Evolutionary conservation across 2,329 filamentous ascomycete species (phyloP).

Genomic region (Pyrenophora teres): DNA sequence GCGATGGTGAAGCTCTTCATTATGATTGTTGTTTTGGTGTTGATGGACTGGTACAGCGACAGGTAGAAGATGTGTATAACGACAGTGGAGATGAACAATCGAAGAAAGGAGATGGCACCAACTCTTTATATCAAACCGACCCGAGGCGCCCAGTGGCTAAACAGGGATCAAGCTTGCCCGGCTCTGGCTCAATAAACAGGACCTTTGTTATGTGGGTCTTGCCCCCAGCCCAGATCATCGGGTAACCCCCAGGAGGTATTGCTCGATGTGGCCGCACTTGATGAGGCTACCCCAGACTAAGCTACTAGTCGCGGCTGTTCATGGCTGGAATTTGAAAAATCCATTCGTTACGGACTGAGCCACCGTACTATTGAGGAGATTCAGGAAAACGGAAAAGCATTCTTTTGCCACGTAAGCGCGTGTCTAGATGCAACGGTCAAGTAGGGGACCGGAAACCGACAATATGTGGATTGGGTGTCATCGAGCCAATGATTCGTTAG

Average conservation of each 20-base stretch:
- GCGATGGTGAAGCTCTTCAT: conserved; percentile 48
- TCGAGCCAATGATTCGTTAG: conserved; percentile 18
- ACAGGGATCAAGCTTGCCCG: conserved; percentile 20
- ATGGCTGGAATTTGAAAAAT: conserved; percentile 13
- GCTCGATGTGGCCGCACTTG: conserved; percentile 16
- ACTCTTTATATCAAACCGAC: conserved; percentile 26
- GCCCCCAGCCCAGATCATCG: conserved; percentile 17
- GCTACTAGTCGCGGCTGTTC: conserved; percentile 7
- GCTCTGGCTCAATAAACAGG: conserved; percentile 9
- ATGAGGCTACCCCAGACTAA: conserved; percentile 14
- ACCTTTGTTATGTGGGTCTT: conserved; percentile 28
- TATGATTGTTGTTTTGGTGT: conserved; percentile 25
- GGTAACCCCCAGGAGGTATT: conserved; percentile 19
- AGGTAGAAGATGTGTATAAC: conserved; percentile 15
- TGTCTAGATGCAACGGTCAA: too few species aligned
- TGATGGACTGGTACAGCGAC: conserved; percentile 20
- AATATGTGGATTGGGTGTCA: conserved; percentile 22
- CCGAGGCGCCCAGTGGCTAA: conserved; percentile 12
- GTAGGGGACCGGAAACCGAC: conserved; percentile 13
- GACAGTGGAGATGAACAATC: conserved; percentile 15
- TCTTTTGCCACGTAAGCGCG: conserved; percentile 2
- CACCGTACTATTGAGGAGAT: neutral
- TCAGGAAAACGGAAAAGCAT: conserved; percentile 2
- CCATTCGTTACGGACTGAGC: conserved; percentile 6
- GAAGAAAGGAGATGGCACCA: conserved; percentile 9